A percentile compares a stretch with the other conserved stretches of the same genome.
Conservation (phyloP, 164 flowering plant genomes). For the Aristolochia californica region DNA sequence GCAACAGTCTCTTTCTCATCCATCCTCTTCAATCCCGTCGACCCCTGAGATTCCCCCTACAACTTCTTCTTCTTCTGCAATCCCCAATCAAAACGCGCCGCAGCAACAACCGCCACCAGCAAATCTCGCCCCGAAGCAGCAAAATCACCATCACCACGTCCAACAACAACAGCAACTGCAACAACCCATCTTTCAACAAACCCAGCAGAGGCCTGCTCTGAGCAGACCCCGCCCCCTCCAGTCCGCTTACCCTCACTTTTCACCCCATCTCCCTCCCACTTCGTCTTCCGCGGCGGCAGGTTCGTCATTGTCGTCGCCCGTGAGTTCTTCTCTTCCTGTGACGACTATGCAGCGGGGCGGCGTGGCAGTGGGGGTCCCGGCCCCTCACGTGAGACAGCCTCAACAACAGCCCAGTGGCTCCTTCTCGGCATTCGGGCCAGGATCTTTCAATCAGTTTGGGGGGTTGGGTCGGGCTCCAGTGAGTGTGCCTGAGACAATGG, state of each 20-base stretch:
- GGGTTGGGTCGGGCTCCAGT: not conserved
- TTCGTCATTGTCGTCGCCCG: not conserved
- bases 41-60: not conserved
- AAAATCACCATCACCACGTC: not conserved
- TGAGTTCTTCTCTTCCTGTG: not conserved
- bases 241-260: not conserved
- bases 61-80: not conserved
- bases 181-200: not conserved
- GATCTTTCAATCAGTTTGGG: constrained; percentile 2
- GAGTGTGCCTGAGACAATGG: not conserved
- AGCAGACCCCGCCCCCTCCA: not conserved
- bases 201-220: not conserved
- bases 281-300: too few relatives aligned
- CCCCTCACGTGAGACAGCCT: not conserved
- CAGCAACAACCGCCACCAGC: not conserved
- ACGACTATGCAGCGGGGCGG: constrained; percentile 1
- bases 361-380: constrained; percentile 1
- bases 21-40: not conserved
- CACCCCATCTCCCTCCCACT: not conserved
- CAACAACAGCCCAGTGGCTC: constrained; percentile 1
- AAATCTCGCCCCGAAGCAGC: not conserved
- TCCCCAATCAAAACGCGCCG: not conserved
- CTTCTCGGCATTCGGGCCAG: constrained; percentile 1
- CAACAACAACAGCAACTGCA: not conserved
- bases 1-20: not conserved